Conservation (phyloP, 1,284 basidiomycete species). For the Ustilago vetiveriae region DNA sequence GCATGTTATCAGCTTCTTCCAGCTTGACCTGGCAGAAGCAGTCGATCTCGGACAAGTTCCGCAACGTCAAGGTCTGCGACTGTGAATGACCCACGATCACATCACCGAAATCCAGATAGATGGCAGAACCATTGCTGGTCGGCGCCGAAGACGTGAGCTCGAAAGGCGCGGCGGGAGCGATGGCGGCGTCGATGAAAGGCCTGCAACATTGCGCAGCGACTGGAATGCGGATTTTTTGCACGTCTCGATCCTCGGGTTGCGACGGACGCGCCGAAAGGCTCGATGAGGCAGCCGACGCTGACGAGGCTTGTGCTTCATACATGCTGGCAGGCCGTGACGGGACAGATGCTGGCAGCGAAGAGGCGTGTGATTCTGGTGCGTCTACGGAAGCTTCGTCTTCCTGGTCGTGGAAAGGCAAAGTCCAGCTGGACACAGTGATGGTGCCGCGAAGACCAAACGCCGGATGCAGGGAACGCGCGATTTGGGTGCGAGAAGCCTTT, state of each 20-base stretch:
- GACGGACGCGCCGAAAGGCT: conserved; percentile 24
- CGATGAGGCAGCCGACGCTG: conserved; percentile 39
- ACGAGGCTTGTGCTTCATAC: conserved; percentile 36
- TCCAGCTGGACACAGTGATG: conserved; percentile 44
- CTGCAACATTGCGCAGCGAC: conserved; percentile 50
- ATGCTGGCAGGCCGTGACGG: conserved; percentile 48
- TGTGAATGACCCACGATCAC: conserved; percentile 59
- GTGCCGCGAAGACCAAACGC: conserved; percentile 45
- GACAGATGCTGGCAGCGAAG: conserved; percentile 19
- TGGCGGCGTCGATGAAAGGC: conserved; percentile 41
- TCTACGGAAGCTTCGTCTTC: conserved; percentile 13
- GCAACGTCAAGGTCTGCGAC: conserved; percentile 44
- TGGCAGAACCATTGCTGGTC: conserved; percentile 29
- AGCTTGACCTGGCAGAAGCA: conserved; percentile 59
- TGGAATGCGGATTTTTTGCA: conserved; percentile 46
- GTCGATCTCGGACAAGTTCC: conserved; percentile 61
- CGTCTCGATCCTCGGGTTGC: conserved; percentile 33
- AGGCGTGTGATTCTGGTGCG: conserved; percentile 5
- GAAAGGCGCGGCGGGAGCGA: conserved; percentile 7
- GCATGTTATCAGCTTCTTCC: conserved; percentile 61
- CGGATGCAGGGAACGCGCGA: conserved; percentile 23
- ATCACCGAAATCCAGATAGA: conserved; percentile 64
- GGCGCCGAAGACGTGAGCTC: conserved; percentile 18
- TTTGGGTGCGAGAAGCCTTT: conserved; percentile 12
- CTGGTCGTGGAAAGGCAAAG: conserved; percentile 16